phyloP scores from a whole-genome alignment of 352 stramenopile species.

The Blastocystis sp. region DNA sequence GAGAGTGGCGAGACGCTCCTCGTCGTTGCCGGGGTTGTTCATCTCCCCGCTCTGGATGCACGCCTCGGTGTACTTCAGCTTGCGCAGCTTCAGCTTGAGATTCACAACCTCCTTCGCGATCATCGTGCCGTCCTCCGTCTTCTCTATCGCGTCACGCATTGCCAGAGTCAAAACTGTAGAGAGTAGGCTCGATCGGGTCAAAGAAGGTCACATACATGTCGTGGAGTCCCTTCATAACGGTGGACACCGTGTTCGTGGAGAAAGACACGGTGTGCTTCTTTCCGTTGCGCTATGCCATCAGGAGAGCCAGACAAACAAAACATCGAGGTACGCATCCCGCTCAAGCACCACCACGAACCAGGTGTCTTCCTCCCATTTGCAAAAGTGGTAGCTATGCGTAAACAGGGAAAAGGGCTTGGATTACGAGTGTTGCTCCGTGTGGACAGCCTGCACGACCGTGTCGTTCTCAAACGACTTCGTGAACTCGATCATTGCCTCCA shows the following conservation, averaged over 20 bases:
- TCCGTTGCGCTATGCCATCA: conserved; percentile 10
- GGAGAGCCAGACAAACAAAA: background rate
- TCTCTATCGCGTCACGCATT: conserved; percentile 9
- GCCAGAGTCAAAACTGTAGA: conserved; percentile 5
- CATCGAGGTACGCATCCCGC: conserved; percentile 4
- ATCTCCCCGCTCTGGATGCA: conserved; percentile 42
- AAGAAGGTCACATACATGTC: conserved; percentile 21
- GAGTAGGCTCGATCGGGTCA: conserved; percentile 47
- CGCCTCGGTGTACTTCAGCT: conserved; percentile 40
- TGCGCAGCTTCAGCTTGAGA: background rate
- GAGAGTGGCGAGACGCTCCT: background rate
- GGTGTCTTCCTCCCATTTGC: conserved; percentile 43
- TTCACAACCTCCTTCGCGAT: conserved; percentile 31
- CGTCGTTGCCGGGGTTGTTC: background rate
- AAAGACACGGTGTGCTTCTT: background rate
- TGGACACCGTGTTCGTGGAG: conserved; percentile 24
- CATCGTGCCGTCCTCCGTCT: background rate
- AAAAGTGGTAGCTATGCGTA: conserved; percentile 35
- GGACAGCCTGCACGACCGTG: conserved; percentile 1
- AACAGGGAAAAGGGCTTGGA: background rate
- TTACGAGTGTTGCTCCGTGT: conserved; percentile 25
- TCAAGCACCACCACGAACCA: conserved; percentile 56
- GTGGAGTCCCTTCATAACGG: conserved; percentile 50
- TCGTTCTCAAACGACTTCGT: conserved; percentile 37
- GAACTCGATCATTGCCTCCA: conserved; percentile 67